A percentile compares a stretch with the other conserved stretches of the same genome.
phyloP scores from a whole-genome alignment of 2,329 filamentous ascomycete genomes.

The Scytalidium lignicola region DNA sequence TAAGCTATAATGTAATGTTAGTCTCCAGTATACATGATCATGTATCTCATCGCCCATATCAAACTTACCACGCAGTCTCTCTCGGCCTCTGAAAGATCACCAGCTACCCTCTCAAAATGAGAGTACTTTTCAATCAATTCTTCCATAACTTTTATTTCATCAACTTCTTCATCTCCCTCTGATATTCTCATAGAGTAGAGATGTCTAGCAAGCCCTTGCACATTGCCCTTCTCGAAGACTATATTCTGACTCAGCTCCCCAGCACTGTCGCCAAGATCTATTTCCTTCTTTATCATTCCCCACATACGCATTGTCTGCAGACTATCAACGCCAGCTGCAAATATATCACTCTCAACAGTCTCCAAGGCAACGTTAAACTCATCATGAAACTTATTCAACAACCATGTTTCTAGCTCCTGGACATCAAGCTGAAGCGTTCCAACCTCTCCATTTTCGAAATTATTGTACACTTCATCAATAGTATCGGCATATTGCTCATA shows the following conservation, averaged over 20 bases:
- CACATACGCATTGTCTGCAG: slow-evolving; percentile 24
- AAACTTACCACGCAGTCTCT: slow-evolving; percentile 6
- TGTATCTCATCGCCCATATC: slow-evolving; percentile 7
- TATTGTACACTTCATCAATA: slow-evolving; percentile 35
- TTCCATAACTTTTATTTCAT: slow-evolving; percentile 37
- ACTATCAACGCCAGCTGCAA: slow-evolving; percentile 24
- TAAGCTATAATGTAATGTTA: slow-evolving; percentile 25
- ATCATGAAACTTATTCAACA: slow-evolving; percentile 17
- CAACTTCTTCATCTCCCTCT: slow-evolving; percentile 27
- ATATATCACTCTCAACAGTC: slow-evolving; percentile 21
- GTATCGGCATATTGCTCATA: slow-evolving; percentile 36
- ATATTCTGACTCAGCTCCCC: not conserved
- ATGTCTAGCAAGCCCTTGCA: slow-evolving; percentile 11
- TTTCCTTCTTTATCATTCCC: slow-evolving; percentile 19
- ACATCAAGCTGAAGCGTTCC: slow-evolving; percentile 16
- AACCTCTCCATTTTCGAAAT: slow-evolving; percentile 16
- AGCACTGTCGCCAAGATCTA: slow-evolving; percentile 11
- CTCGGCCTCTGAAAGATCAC: not conserved
- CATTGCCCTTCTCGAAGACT: not conserved
- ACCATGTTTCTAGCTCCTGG: slow-evolving; percentile 25
- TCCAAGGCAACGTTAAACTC: not conserved
- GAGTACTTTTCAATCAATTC: slow-evolving; percentile 40
- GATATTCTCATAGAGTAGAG: slow-evolving; percentile 8
- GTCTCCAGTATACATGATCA: not conserved
- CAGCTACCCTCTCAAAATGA: slow-evolving; percentile 21